Percentiles rank a stretch among this genome's conserved stretches.
Conservation (phyloP, 768 basidiomycete species). For the Hygrophorus pudorinus region DNA sequence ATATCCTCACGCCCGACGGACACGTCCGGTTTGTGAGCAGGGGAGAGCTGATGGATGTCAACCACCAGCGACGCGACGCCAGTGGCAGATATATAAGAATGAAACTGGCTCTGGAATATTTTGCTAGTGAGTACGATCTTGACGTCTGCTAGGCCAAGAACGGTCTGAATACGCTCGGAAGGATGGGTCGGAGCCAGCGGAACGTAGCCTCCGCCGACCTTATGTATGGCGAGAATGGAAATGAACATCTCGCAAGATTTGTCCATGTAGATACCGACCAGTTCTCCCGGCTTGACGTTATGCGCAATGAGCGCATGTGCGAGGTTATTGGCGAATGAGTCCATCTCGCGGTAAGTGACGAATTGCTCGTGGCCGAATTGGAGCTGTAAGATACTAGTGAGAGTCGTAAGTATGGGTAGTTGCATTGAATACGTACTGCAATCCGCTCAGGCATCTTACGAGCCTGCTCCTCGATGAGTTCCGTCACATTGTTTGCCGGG, state of each 20-base stretch:
- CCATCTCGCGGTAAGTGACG: neutral
- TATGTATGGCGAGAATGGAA: neutral
- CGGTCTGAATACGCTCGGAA: neutral
- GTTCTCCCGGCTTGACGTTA: neutral
- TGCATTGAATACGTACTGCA: neutral
- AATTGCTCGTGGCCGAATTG: neutral
- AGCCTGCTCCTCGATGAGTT: neutral
- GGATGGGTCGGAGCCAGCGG: neutral
- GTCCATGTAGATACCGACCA: too few relatives aligned
- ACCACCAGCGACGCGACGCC: neutral
- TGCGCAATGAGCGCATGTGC: neutral
- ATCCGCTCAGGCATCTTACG: neutral
- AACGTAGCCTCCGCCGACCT: too few relatives aligned
- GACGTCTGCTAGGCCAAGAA: neutral
- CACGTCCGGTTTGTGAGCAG: neutral
- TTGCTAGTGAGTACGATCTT: neutral
- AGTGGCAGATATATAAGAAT: neutral
- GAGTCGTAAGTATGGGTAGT: neutral
- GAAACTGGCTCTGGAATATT: neutral
- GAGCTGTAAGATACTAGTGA: neutral
- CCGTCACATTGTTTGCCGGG: neutral
- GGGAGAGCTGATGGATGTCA: neutral
- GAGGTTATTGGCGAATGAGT: neutral
- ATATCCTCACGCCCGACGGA: neutral
- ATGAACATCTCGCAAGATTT: too few relatives aligned